Evolutionary conservation across 2,329 filamentous ascomycete species (phyloP).

Genomic region (Pseudocercospora pini-densiflorae): DNA sequence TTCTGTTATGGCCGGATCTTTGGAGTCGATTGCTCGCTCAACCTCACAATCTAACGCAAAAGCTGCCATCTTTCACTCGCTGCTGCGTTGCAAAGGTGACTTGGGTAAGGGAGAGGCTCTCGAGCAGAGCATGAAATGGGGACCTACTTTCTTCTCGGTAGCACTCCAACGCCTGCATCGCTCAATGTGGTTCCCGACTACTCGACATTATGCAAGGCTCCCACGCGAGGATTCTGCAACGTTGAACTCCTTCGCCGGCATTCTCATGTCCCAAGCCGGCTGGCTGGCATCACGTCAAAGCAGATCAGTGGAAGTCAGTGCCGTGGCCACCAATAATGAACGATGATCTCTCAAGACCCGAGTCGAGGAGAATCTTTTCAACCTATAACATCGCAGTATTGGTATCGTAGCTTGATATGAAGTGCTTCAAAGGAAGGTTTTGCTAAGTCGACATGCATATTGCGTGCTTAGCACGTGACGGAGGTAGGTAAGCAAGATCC

Average conservation of each 20-base stretch:
- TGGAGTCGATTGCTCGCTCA: not conserved
- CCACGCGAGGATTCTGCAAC: not conserved
- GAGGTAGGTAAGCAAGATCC: constrained; percentile 3
- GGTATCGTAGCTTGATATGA: not conserved
- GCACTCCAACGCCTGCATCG: too few relatives aligned
- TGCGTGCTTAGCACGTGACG: constrained; percentile 23
- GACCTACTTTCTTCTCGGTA: too few relatives aligned
- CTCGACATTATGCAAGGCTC: not conserved
- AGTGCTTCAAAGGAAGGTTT: not conserved
- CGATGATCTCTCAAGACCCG: not conserved
- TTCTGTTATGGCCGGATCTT: constrained; percentile 17
- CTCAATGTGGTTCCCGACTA: not conserved
- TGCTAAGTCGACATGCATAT: constrained; percentile 17
- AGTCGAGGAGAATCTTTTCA: not conserved
- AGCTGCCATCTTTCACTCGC: not conserved
- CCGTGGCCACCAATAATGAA: not conserved
- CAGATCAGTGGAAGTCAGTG: not conserved
- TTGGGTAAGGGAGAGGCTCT: too few relatives aligned
- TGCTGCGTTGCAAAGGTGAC: too few relatives aligned
- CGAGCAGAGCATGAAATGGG: too few relatives aligned
- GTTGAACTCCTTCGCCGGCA: not conserved
- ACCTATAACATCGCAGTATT: not conserved
- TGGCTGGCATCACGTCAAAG: not conserved
- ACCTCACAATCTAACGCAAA: too few relatives aligned
- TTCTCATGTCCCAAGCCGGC: not conserved